phyloP scores from a whole-genome alignment of 768 basidiomycete species.

The Candolleomyces aberdarensis region DNA sequence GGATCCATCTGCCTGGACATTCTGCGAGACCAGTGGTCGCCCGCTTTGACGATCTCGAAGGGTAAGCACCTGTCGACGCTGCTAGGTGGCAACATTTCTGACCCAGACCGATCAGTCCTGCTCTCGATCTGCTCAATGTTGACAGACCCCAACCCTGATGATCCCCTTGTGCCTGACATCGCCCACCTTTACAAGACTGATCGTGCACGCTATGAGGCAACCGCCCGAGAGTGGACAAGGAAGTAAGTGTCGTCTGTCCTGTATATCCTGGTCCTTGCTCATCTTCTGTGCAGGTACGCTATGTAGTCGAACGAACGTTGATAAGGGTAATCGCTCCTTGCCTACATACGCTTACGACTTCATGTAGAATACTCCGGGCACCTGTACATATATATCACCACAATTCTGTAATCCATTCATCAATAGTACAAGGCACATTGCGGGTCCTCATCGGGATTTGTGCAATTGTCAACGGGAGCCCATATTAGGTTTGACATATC shows the following conservation, averaged over 20 bases:
- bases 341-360: conserved; percentile 38
- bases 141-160: conserved; percentile 99
- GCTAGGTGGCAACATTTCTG: not conserved
- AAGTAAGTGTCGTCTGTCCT: conserved; percentile 59
- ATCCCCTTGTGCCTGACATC: conserved; percentile 97
- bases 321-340: not conserved
- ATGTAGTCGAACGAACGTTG: conserved; percentile 21
- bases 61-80: conserved; percentile 44
- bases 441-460: no score
- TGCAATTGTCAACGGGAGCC: no score
- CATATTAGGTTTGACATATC: no score
- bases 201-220: conserved; percentile 93
- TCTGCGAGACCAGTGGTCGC: conserved; percentile 98
- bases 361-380: conserved; percentile 36
- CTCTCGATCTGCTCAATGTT: conserved; percentile 99
- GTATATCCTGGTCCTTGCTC: conserved; percentile 3
- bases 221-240: conserved; percentile 99
- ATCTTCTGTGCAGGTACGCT: conserved; percentile 30
- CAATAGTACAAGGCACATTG: no score
- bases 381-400: not conserved
- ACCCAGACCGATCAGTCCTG: conserved; percentile 52
- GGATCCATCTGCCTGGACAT: conserved; percentile 99
- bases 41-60: conserved; percentile 98
- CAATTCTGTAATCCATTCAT: not conserved
- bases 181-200: conserved; percentile 99